A percentile compares a stretch with the other conserved stretches of the same genome.
Conservation (phyloP, 1,284 basidiomycete species). For the Trichosporon coremiiforme region DNA sequence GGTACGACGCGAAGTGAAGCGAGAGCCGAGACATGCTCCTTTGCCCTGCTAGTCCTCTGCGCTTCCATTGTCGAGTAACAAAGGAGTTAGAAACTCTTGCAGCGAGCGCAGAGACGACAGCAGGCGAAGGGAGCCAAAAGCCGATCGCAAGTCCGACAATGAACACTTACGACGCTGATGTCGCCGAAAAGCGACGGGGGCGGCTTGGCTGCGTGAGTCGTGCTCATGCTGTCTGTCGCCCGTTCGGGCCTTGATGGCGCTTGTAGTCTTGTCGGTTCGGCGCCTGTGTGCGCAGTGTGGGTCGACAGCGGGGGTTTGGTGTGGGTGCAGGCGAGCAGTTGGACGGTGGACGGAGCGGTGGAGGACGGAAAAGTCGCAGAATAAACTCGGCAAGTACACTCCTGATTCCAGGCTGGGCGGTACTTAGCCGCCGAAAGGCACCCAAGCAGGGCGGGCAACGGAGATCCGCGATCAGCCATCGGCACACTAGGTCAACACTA, state of each 20-base stretch:
- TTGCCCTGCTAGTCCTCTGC: not conserved
- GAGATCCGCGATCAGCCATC: conserved; percentile 11
- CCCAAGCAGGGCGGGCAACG: not conserved
- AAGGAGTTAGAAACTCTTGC: not conserved
- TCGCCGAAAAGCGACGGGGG: conserved; percentile 53
- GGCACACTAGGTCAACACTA: not conserved
- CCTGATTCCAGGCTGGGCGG: too few species aligned
- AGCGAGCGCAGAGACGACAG: not conserved
- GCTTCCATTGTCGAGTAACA: not conserved
- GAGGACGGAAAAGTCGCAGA: not conserved
- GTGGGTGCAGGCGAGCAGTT: too few species aligned
- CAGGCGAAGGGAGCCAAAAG: not conserved
- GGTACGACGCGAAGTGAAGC: too few species aligned
- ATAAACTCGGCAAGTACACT: not conserved
- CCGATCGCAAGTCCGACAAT: not conserved
- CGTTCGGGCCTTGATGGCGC: too few species aligned
- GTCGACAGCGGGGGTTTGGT: too few species aligned
- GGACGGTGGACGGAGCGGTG: not conserved
- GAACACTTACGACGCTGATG: conserved; percentile 47
- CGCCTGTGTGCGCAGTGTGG: too few species aligned
- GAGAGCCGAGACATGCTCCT: not conserved
- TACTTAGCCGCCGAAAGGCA: not conserved
- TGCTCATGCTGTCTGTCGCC: too few species aligned
- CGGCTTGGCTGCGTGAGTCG: not conserved
- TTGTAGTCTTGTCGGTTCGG: too few species aligned